phyloP scores from a whole-genome alignment of 2,329 filamentous ascomycete species.

The Triangularia setosa region DNA sequence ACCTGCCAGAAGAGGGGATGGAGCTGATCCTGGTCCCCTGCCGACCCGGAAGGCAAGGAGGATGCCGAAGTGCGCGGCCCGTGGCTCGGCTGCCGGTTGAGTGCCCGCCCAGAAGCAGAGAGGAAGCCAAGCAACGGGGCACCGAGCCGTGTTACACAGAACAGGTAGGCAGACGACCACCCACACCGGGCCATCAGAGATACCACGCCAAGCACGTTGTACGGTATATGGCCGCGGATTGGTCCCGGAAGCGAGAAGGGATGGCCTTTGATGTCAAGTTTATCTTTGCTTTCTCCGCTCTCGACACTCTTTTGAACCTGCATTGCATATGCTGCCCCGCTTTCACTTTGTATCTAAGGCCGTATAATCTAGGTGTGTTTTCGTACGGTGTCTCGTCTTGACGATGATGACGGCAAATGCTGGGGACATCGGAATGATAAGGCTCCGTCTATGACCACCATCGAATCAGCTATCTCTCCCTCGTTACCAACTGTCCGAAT shows the following conservation, averaged over 20 bases:
- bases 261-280: not conserved
- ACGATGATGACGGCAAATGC: not conserved
- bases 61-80: not conserved
- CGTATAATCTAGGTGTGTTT: not conserved
- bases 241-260: not conserved
- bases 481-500: not conserved
- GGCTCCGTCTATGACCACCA: not conserved
- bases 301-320: not conserved
- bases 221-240: not conserved
- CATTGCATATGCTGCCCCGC: conserved; percentile 1
- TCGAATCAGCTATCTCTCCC: not conserved
- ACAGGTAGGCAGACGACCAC: not conserved
- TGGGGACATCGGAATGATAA: not conserved
- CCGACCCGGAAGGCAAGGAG: not conserved
- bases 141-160: not conserved
- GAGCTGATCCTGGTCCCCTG: not conserved
- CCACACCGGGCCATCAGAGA: not conserved
- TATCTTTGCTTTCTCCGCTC: not conserved
- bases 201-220: not conserved
- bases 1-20: not conserved
- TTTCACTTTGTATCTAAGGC: conserved; percentile 2
- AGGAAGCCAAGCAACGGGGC: not conserved
- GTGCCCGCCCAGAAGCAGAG: not conserved
- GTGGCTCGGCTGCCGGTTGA: not conserved
- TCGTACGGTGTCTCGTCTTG: not conserved